Evolutionary conservation across 2,329 filamentous ascomycete species (phyloP), one percentile per base, ranked within the genome.

Genomic region (Hypocrella siamensis): DNA sequence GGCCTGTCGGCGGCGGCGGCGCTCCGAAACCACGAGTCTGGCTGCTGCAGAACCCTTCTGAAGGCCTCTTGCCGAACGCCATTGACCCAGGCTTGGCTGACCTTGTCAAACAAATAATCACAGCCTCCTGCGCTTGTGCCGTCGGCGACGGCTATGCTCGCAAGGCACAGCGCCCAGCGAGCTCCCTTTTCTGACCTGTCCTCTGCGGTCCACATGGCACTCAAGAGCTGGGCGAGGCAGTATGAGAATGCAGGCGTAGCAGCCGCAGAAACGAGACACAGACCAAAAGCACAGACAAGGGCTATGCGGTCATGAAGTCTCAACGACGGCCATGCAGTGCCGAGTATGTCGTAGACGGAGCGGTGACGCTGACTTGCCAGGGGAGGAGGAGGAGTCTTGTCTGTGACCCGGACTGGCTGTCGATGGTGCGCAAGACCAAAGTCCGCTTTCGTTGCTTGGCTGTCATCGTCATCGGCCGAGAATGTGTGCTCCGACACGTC

Each of bases 31-130:
- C 85, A 96, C 4, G 67, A 54, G 38, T 69, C 75, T 1, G 82
- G 79, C 46, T 94, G 88, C 25, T 68, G 63, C 1, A 96, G 60
- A 12, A 93, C 73, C 2, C 69, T 66, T 30, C 62, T 63, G 40
- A 93, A 60, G 0, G 81, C 79, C 47, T 75, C 65, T 2, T 63
- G 57, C 2, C 86, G 77, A 8, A 92, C 61, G 0, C 56, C 54
- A 43, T 88, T 75, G 11, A 86, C 65, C 88, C 88, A 96, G 1
- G 65, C 50, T 46, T 93, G 80, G 2, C 72, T 81, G 10, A 66
- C 70, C 17, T 61, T 57, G 40, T 93, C 84, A 5, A 92, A 63
- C 7, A 81, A 54, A 46, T 79, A 86, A 24, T 80, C 74, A 36
- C 76, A 72, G 1, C 65, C 48, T 26, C 77, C 88, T 0, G 67